Evolutionary conservation across 164 flowering plant genomes (phyloP).

Genomic region (Umbellularia californica): DNA sequence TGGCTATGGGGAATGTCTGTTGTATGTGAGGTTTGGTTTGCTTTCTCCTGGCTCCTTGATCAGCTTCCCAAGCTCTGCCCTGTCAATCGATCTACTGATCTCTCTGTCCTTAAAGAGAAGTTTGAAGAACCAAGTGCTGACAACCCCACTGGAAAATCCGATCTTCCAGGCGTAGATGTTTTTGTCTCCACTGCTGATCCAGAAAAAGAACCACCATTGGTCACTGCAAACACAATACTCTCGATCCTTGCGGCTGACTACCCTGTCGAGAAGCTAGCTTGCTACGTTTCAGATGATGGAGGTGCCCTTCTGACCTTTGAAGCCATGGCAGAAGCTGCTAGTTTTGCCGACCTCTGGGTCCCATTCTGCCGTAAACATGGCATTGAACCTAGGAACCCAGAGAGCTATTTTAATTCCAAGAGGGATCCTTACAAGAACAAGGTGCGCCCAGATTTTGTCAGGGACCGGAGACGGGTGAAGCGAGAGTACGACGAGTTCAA

Average conservation of each 20-base stretch:
- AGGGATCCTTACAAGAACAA: conserved; percentile 77
- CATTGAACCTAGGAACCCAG: conserved; percentile 81
- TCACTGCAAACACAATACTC: conserved; percentile 76
- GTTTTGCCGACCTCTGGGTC: conserved; percentile 79
- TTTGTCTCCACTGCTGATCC: conserved; percentile 92
- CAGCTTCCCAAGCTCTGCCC: conserved; percentile 74
- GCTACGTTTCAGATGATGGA: conserved; percentile 81
- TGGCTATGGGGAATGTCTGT: conserved; percentile 82
- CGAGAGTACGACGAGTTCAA: conserved; percentile 89
- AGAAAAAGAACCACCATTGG: conserved; percentile 78
- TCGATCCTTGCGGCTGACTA: conserved; percentile 72
- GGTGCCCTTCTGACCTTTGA: conserved; percentile 77
- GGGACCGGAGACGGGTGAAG: conserved; percentile 65
- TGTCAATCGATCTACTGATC: conserved; percentile 59
- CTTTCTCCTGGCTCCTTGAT: conserved; percentile 82
- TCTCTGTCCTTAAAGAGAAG: conserved; percentile 53
- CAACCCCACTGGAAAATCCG: conserved; percentile 73
- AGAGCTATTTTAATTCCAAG: conserved; percentile 55
- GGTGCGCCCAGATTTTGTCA: conserved; percentile 63
- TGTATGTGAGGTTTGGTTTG: conserved; percentile 76
- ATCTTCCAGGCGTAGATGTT: conserved; percentile 68
- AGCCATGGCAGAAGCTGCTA: conserved; percentile 91
- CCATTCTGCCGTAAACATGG: conserved; percentile 76
- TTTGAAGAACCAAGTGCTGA: conserved; percentile 68
- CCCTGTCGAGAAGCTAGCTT: conserved; percentile 72